Percentiles rank a stretch among this genome's conserved stretches.
Evolutionary conservation across 2,329 filamentous ascomycete genomes (phyloP).

Genomic region (Botrytis pseudocinerea): DNA sequence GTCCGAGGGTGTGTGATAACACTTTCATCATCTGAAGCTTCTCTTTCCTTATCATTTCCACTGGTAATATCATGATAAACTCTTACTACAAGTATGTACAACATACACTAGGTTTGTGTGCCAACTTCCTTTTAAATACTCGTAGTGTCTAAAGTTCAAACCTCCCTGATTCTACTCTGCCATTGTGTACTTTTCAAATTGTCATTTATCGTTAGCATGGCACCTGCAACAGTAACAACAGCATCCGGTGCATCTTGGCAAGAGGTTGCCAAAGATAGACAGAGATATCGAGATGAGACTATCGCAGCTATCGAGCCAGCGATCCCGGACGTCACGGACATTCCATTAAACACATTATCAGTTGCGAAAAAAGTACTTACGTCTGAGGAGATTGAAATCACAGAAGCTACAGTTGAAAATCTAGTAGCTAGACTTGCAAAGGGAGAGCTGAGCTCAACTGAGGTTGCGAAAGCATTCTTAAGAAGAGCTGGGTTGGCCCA

Average conservation of each 20-base stretch:
- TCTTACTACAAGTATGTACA: background rate
- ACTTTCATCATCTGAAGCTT: slow-evolving; percentile 4
- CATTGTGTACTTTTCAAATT: background rate
- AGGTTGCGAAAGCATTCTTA: slow-evolving; percentile 55
- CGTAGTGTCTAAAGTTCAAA: background rate
- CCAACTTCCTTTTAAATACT: background rate
- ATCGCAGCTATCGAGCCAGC: slow-evolving; percentile 46
- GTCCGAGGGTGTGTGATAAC: background rate
- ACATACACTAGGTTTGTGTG: background rate
- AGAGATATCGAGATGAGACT: slow-evolving; percentile 49
- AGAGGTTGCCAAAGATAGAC: slow-evolving; percentile 48
- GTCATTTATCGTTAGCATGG: slow-evolving; percentile 29
- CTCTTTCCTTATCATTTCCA: slow-evolving; percentile 7
- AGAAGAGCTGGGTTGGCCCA: slow-evolving; percentile 55
- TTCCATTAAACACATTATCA: slow-evolving; percentile 48
- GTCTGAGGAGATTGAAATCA: slow-evolving; percentile 51
- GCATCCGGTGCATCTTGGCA: slow-evolving; percentile 46
- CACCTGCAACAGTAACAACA: slow-evolving; percentile 37
- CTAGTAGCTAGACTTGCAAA: slow-evolving; percentile 49
- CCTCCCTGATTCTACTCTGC: too few species aligned
- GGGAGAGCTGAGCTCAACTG: slow-evolving; percentile 46
- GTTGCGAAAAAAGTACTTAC: slow-evolving; percentile 50
- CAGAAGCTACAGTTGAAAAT: slow-evolving; percentile 48
- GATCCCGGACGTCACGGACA: slow-evolving; percentile 42
- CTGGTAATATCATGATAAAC: background rate